Evolutionary conservation across 2,329 filamentous ascomycete species (phyloP).

Genomic region (Cladobotryum protrusum): DNA sequence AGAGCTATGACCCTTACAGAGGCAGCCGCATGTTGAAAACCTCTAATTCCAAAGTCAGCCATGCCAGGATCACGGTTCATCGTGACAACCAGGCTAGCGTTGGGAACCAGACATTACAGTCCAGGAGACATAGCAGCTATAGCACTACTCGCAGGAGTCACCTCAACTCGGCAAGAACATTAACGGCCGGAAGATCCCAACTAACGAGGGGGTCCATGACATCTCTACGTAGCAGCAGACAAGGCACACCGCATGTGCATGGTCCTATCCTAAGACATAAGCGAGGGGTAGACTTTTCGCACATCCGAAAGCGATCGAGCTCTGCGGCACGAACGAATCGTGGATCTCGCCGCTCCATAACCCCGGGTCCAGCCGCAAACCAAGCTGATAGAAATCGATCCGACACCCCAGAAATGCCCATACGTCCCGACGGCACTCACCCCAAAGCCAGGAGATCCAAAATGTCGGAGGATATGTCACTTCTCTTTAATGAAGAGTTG

Average conservation of each 20-base stretch:
- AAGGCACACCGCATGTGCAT: constrained; percentile 37
- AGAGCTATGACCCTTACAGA: constrained; percentile 81
- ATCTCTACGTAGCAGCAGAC: constrained; percentile 43
- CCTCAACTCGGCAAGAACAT: constrained; percentile 22
- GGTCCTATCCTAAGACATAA: constrained; percentile 40
- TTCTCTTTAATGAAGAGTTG: constrained; percentile 62
- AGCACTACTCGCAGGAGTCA: constrained; percentile 23
- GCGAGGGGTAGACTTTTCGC: constrained; percentile 50
- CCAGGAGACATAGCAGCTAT: constrained; percentile 32
- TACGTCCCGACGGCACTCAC: constrained; percentile 19
- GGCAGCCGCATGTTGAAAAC: constrained; percentile 50
- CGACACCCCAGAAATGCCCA: constrained; percentile 24
- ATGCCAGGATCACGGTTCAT: constrained; percentile 64
- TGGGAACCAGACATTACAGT: constrained; percentile 20
- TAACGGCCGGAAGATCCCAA: constrained; percentile 24
- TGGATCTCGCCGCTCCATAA: constrained; percentile 13
- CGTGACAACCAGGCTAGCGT: constrained; percentile 36
- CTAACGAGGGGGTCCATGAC: constrained; percentile 39
- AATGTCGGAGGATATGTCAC: constrained; percentile 21
- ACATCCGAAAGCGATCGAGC: constrained; percentile 35
- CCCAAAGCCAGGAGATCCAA: constrained; percentile 20
- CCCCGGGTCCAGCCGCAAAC: constrained; percentile 16
- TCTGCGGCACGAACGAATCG: constrained; percentile 20
- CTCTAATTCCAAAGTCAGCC: constrained; percentile 45
- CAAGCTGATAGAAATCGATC: constrained; percentile 19